Evolutionary conservation across 768 basidiomycete genomes (phyloP).

Genomic region (Asterophora parasitica): DNA sequence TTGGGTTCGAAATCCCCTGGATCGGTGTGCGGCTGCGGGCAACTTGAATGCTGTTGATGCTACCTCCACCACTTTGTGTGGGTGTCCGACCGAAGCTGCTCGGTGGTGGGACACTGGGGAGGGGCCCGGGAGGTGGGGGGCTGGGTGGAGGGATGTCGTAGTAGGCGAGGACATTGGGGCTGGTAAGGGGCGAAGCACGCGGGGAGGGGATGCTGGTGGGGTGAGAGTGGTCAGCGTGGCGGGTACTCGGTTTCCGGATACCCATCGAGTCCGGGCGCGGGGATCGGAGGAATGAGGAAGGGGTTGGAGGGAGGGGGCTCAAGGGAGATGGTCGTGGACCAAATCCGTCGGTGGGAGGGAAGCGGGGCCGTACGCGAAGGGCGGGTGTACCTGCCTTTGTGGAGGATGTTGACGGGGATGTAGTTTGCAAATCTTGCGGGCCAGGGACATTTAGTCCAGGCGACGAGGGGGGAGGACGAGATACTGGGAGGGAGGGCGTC

Average conservation of each 20-base stretch:
- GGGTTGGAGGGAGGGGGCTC: conserved; percentile 3
- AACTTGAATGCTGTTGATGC: background rate
- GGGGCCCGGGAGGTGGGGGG: conserved; percentile 42
- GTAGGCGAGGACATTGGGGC: conserved; percentile 39
- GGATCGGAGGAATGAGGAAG: conserved; percentile 2
- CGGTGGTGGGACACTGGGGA: conserved; percentile 32
- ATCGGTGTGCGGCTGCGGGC: conserved; percentile 13
- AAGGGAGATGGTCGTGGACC: conserved; percentile 12
- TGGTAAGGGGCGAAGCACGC: conserved; percentile 19
- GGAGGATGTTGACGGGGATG: conserved; percentile 9
- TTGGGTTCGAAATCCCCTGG: conserved; percentile 9
- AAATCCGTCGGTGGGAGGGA: conserved; percentile 18
- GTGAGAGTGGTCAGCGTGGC: background rate
- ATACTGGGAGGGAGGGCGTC: conserved; percentile 11
- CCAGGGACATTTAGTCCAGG: conserved; percentile 9
- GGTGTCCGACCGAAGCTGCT: conserved; percentile 6
- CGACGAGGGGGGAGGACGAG: conserved; percentile 14
- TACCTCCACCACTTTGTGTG: conserved; percentile 3
- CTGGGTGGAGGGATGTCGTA: conserved; percentile 49
- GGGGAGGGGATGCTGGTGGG: conserved; percentile 26
- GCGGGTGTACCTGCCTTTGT: conserved; percentile 11
- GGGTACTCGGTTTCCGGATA: background rate
- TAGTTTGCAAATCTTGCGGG: conserved; percentile 1
- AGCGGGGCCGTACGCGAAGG: conserved; percentile 15
- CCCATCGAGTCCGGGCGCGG: background rate